Evolutionary conservation across 2,329 filamentous ascomycete species (phyloP).

Genomic region (Coniochaeta prunicola): DNA sequence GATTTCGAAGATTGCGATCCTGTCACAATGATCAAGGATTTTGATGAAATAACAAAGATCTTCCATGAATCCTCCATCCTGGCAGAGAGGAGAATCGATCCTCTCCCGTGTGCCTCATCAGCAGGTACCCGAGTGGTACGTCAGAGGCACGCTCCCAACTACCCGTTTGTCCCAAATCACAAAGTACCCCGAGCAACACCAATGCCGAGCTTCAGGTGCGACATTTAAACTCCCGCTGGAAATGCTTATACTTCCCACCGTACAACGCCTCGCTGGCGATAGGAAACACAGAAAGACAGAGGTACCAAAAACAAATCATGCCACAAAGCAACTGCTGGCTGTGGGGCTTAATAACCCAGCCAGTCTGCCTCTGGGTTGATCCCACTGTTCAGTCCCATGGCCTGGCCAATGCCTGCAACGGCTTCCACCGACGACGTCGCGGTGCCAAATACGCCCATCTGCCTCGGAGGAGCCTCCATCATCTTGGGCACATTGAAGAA

Average conservation of each 20-base stretch:
- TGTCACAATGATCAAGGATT: too few relatives aligned
- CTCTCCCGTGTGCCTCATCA: neutral
- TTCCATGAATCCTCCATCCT: neutral
- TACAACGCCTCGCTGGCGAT: neutral
- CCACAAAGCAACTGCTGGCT: neutral
- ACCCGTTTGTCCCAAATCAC: neutral
- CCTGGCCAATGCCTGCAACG: neutral
- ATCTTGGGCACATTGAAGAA: conserved; percentile 36
- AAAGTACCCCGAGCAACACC: neutral
- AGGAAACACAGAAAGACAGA: neutral
- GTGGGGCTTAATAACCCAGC: conserved; percentile 1
- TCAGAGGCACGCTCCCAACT: neutral
- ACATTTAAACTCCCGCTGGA: neutral
- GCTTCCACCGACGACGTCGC: conserved; percentile 1
- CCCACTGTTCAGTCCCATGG: neutral
- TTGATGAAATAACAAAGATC: neutral
- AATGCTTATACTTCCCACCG: neutral
- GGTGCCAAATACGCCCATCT: neutral
- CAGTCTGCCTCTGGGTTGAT: neutral
- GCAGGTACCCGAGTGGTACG: neutral
- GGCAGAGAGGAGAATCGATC: neutral
- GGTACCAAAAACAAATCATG: neutral
- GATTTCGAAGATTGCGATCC: neutral
- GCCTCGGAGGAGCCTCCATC: neutral
- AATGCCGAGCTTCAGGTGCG: neutral